These are phyloP conservation scores for Gnomoniopsis sp. DNA, from an alignment of 2,329 filamentous ascomycete genomes.

Conservation along the genomic window DNA sequence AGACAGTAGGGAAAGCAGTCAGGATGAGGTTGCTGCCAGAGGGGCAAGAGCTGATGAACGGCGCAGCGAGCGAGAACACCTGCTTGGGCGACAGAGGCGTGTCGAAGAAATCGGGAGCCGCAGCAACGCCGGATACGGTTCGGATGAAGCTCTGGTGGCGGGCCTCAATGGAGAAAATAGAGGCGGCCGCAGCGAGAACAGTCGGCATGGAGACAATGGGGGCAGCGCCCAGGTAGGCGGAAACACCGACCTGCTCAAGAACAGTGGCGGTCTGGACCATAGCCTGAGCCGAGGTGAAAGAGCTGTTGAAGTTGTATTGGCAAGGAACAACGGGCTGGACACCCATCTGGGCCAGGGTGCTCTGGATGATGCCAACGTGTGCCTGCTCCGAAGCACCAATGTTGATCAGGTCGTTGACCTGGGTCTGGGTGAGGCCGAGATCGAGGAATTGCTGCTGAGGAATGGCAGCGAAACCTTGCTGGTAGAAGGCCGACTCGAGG, in stretches of 20 bases:
- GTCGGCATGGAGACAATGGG: conserved; percentile 57
- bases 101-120: conserved; percentile 68
- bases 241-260: conserved; percentile 70
- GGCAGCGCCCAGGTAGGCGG: conserved; percentile 70
- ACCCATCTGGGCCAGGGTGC: conserved; percentile 58
- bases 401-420: conserved; percentile 58
- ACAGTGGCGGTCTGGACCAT: conserved; percentile 70
- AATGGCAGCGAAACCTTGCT: conserved; percentile 66
- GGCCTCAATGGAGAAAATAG: conserved; percentile 70
- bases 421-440: conserved; percentile 51
- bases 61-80: conserved; percentile 70
- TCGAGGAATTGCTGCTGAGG: conserved; percentile 61
- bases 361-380: conserved; percentile 59
- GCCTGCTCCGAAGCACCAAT: conserved; percentile 62
- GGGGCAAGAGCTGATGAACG: conserved; percentile 70
- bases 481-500: conserved; percentile 71
- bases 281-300: conserved; percentile 57
- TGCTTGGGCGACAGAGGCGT: conserved; percentile 64
- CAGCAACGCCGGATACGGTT: conserved; percentile 50
- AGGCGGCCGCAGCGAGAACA: conserved; percentile 63
- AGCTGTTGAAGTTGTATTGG: conserved; percentile 63
- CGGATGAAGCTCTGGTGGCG: conserved; percentile 73
- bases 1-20: conserved; percentile 58
- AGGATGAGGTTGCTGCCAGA: conserved; percentile 61
- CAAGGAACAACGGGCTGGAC: conserved; percentile 65